These are phyloP conservation scores for Leccinum cinnamomeum DNA, from an alignment of 1,284 basidiomycete species.

Conservation along the genomic window DNA sequence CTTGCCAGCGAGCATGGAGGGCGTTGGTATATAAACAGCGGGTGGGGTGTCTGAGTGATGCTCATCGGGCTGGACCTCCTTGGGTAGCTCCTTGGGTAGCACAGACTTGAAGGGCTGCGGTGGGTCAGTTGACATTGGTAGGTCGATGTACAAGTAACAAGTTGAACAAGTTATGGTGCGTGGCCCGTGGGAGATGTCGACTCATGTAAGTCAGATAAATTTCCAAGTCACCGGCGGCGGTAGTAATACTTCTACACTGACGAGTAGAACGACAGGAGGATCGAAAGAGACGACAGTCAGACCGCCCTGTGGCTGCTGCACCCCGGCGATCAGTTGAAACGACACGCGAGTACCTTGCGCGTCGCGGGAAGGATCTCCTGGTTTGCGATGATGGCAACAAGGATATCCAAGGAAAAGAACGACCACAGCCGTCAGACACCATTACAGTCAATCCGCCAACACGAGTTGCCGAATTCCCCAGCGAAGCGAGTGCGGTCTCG, in stretches of 20 bases:
- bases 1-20: neutral
- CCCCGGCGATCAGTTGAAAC: neutral
- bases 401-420: neutral
- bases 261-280: neutral
- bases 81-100: too few species aligned
- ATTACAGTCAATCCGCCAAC: conserved; percentile 6
- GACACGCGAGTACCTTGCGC: neutral
- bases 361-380: neutral
- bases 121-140: too few species aligned
- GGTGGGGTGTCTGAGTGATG: neutral
- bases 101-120: too few species aligned
- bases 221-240: too few species aligned
- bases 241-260: too few species aligned
- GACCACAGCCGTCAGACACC: conserved; percentile 17
- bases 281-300: conserved; percentile 1
- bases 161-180: too few species aligned
- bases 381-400: neutral
- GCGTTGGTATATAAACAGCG: neutral
- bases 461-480: neutral
- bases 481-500: conserved; percentile 19
- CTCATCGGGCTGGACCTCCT: neutral
- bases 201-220: too few species aligned
- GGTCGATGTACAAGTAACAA: too few species aligned
- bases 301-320: neutral
- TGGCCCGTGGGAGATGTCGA: too few species aligned